These are phyloP conservation scores for Albophoma yamanashiensis DNA, from an alignment of 2,329 filamentous ascomycete species.

Conservation along the genomic window DNA sequence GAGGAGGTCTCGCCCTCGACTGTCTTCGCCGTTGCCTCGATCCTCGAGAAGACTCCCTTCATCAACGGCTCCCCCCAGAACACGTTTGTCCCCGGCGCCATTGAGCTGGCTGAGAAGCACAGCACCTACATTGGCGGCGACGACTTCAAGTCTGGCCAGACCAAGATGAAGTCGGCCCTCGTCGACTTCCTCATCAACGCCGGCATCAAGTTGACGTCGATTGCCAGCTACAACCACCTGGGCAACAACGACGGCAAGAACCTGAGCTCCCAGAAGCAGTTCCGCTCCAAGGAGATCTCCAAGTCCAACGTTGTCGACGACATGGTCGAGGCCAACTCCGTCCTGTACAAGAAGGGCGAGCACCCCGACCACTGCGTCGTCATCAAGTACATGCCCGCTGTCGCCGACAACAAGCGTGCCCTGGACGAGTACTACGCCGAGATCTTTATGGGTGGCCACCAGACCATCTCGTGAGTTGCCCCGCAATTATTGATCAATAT, in stretches of 20 bases:
- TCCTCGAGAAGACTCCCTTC: slow-evolving; percentile 83
- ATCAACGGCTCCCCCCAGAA: slow-evolving; percentile 99
- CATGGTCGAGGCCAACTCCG: slow-evolving; percentile 92
- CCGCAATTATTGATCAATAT: neutral
- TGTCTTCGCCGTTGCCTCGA: slow-evolving; percentile 88
- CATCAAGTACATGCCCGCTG: slow-evolving; percentile 99
- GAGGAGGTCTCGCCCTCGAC: slow-evolving; percentile 91
- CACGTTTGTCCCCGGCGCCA: slow-evolving; percentile 90
- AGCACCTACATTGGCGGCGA: slow-evolving; percentile 90
- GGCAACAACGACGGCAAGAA: slow-evolving; percentile 99
- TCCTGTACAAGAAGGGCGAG: slow-evolving; percentile 85
- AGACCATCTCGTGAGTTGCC: slow-evolving; percentile 69
- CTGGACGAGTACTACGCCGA: slow-evolving; percentile 98
- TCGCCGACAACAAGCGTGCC: slow-evolving; percentile 97
- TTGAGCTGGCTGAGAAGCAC: slow-evolving; percentile 80
- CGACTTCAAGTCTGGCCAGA: slow-evolving; percentile 99
- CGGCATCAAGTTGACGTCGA: slow-evolving; percentile 96
- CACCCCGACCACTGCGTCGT: slow-evolving; percentile 97
- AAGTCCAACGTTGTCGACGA: slow-evolving; percentile 99
- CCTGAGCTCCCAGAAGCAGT: slow-evolving; percentile 92
- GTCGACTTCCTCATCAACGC: slow-evolving; percentile 98
- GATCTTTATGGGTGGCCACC: slow-evolving; percentile 97
- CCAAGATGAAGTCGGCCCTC: slow-evolving; percentile 99
- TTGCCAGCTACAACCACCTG: slow-evolving; percentile 98
- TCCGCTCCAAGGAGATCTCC: slow-evolving; percentile 99